Base-by-base conservation (phyloP, 495 filamentous ascomycete species). In the Tirmania nivea region DNA sequence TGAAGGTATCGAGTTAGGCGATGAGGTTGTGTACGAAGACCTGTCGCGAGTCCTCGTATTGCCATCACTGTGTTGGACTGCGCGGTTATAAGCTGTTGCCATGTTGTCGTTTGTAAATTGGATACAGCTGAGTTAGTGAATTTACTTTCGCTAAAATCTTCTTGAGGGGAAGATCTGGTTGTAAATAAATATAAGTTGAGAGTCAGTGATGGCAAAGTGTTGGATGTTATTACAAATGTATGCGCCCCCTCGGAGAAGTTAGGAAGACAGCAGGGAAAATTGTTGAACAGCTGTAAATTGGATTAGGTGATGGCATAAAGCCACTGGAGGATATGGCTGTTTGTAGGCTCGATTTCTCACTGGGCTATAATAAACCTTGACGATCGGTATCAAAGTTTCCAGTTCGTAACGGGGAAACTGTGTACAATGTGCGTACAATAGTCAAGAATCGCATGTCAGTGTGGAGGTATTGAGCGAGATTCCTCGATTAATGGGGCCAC, bases 1-100 rank as follows among this genome's bases (percentile, higher is more conserved):
- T n/a, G 62, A 64, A 12, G 62, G 62, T 17, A 64, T 52, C 48
- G 62, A 64, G 52, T 57, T 64, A 7, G 62, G 61, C 8, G 58
- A 56, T 9, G 61, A 62, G 36, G 53, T 54, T 12, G n/a, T 20
- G 1, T 21, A 12, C 36, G 55, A 59, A 35, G 61, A 63, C 31
- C 50, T 57, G 21, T 55, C 57, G 52, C 39, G 17, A 19, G 12
- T 45, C 3, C 39, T 1, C 0, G 14, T 45, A 45, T 19, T 45
- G 39, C 39, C 17, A 14, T 45, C 39, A 19, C 39, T 45, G 17
- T 6, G 39, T 14, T 14, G 14, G 12, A 19, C 9, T 45, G 39
- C 39, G 2, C 39, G 39, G 39, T 14, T 19, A 4, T 45, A 45
- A 14, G 12, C 14, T 14, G 12, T 45, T 45, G 39, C 39, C 39